Evolutionary conservation across 169 alveolate genomes (phyloP).

Genomic region (Eimeria brunetti): DNA sequence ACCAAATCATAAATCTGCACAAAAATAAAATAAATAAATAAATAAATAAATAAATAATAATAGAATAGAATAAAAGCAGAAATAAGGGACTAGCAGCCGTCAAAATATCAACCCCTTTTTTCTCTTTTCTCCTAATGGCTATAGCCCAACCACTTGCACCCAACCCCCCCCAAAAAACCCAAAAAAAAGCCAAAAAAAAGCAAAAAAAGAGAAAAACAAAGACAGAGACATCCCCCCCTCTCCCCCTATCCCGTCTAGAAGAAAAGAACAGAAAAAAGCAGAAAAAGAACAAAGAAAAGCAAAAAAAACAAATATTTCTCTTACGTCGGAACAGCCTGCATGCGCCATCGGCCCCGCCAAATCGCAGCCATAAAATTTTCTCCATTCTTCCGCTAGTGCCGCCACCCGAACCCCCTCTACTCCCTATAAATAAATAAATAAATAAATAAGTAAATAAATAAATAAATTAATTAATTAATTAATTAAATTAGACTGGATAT

Average conservation of each 20-base stretch:
- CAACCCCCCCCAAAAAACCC: background rate
- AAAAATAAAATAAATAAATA: background rate
- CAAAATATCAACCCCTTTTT: too few species aligned
- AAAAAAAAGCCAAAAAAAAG: too few species aligned
- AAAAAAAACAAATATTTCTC: background rate
- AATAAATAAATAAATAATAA: too few species aligned
- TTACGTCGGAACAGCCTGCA: conserved; percentile 8
- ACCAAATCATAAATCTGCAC: background rate
- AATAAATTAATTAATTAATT: too few species aligned
- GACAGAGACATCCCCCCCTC: too few species aligned
- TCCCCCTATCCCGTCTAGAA: too few species aligned
- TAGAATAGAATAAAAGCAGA: background rate
- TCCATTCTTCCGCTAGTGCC: background rate
- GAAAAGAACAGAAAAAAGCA: too few species aligned
- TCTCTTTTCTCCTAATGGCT: too few species aligned
- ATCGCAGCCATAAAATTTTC: background rate
- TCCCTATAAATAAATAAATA: background rate
- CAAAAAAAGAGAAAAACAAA: background rate
- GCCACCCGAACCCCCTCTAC: background rate
- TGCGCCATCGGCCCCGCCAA: conserved; percentile 7
- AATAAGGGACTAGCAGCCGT: background rate
- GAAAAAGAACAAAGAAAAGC: background rate
- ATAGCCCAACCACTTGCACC: background rate
- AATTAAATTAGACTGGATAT: too few species aligned
- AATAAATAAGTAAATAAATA: too few species aligned